phyloP scores from a whole-genome alignment of 2,329 filamentous ascomycete species.

The Sordariomycetes sp. region DNA sequence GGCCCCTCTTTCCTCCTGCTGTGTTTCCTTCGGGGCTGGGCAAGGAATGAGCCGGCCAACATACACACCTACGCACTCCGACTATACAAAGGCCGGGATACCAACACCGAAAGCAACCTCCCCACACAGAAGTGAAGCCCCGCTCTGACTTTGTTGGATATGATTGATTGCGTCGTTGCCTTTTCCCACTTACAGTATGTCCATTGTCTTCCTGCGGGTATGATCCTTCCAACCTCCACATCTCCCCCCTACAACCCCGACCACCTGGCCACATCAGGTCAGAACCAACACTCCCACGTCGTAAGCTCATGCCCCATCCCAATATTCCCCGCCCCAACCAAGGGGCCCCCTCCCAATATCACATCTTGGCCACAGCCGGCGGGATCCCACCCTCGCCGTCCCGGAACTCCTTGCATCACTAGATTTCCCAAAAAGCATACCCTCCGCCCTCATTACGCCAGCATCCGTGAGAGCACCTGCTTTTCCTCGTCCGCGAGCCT shows the following conservation, averaged over 20 bases:
- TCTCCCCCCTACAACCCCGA: background rate
- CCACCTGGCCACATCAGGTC: background rate
- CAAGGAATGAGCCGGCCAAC: no score
- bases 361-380: background rate
- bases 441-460: constrained; percentile 23
- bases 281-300: background rate
- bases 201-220: background rate
- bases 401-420: background rate
- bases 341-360: background rate
- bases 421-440: background rate
- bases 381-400: background rate
- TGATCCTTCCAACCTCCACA: background rate
- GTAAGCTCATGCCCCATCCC: background rate
- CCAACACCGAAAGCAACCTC: no score
- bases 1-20: no score
- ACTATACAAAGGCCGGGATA: no score
- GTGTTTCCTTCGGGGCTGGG: no score
- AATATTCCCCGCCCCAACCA: background rate
- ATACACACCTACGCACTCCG: no score
- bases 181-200: background rate
- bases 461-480: constrained; percentile 24
- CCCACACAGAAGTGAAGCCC: no score
- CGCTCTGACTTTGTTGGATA: background rate
- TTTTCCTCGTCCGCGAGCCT: constrained; percentile 52
- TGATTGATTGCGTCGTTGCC: background rate